These are phyloP conservation scores for Ganoderma resinaceum DNA, from an alignment of 1,284 basidiomycete species.

Conservation along the genomic window DNA sequence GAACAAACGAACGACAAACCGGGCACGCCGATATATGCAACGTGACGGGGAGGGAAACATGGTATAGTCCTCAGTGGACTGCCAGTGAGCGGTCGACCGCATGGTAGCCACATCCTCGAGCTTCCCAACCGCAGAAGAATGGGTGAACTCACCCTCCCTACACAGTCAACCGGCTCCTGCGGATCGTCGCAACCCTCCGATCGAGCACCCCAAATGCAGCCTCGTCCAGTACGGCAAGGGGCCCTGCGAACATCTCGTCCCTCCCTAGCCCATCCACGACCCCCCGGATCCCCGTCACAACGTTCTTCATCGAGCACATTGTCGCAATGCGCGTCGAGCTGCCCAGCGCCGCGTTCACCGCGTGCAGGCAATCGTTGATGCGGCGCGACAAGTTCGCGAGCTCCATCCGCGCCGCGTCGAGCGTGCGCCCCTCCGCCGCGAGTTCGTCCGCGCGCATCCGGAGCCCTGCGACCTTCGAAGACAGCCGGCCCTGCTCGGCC, in stretches of 20 bases:
- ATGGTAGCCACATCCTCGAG: too few relatives aligned
- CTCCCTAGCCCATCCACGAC: slow-evolving; percentile 10
- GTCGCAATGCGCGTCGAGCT: slow-evolving; percentile 17
- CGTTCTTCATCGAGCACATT: slow-evolving; percentile 18
- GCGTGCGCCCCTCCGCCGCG: slow-evolving; percentile 1
- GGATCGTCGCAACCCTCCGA: slow-evolving; percentile 3
- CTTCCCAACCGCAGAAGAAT: too few relatives aligned
- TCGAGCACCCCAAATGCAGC: slow-evolving; percentile 10
- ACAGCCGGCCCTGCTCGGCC: not conserved
- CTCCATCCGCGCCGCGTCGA: not conserved
- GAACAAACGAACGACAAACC: too few relatives aligned
- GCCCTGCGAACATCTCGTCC: slow-evolving; percentile 21
- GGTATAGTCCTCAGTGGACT: too few relatives aligned
- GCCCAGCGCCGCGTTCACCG: slow-evolving; percentile 18
- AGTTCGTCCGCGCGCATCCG: not conserved
- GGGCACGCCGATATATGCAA: too few relatives aligned
- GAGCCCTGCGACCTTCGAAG: not conserved
- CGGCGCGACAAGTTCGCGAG: slow-evolving; percentile 16
- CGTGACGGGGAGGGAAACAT: too few relatives aligned
- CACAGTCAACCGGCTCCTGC: slow-evolving; percentile 5
- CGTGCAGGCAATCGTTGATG: slow-evolving; percentile 21
- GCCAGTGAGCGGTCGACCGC: too few relatives aligned
- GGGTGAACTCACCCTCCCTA: not conserved
- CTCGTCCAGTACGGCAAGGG: slow-evolving; percentile 16
- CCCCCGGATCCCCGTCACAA: slow-evolving; percentile 14